Percentiles rank a stretch among this genome's conserved stretches.
Evolutionary conservation across 371 early-diverging fungal genomes (phyloP).

Genomic region (Mucor saturninus): DNA sequence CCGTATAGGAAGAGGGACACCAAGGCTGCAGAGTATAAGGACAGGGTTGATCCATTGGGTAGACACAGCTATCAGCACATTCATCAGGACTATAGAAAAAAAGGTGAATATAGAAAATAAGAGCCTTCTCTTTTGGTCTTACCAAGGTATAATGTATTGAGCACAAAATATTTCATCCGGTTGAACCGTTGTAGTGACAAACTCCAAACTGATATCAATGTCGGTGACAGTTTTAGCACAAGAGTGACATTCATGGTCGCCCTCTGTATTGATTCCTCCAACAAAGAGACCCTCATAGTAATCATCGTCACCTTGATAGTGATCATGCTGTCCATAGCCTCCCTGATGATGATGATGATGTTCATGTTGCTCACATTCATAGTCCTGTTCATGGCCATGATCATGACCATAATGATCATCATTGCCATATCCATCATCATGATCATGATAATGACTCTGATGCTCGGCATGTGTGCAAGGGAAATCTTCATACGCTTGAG

Average conservation of each 20-base stretch:
- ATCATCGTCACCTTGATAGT: background rate
- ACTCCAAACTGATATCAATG: background rate
- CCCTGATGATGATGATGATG: background rate
- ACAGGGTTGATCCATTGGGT: constrained; percentile 28
- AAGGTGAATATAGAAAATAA: background rate
- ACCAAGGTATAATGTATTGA: constrained; percentile 11
- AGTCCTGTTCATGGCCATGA: background rate
- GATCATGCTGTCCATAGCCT: background rate
- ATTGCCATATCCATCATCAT: background rate
- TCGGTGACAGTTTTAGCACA: constrained; percentile 4
- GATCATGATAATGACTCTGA: background rate
- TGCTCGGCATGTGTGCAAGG: background rate
- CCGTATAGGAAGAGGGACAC: constrained; percentile 3
- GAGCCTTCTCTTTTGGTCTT: background rate
- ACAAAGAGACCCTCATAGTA: background rate
- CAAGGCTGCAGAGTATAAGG: constrained; percentile 19
- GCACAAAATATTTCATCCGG: constrained; percentile 3
- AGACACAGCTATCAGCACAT: constrained; percentile 30
- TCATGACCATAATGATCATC: background rate
- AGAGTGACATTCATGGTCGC: background rate
- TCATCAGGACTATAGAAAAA: constrained; percentile 25
- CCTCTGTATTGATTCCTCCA: no score
- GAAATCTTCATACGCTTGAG: background rate
- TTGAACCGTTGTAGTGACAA: constrained; percentile 1
- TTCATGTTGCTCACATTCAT: background rate